Evolutionary conservation across 2,329 filamentous ascomycete genomes (phyloP).

Genomic region (Pseudocercospora musae): DNA sequence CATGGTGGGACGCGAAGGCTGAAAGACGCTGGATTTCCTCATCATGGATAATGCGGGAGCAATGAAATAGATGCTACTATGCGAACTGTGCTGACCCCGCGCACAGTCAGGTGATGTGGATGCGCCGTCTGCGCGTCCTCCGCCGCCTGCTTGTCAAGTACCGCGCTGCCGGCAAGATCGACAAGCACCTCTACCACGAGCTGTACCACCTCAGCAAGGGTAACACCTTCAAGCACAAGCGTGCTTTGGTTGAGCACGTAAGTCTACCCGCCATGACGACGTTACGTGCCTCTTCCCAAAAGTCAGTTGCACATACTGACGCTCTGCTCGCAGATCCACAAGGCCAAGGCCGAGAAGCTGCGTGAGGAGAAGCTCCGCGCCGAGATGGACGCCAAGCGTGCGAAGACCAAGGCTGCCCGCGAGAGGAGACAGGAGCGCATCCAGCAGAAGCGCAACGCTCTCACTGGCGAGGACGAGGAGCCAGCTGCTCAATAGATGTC

Average conservation of each 20-base stretch:
- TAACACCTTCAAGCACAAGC: slow-evolving; percentile 99
- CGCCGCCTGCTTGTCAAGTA: slow-evolving; percentile 99
- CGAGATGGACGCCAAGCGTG: slow-evolving; percentile 99
- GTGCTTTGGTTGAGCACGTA: slow-evolving; percentile 99
- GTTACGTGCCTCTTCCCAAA: slow-evolving; percentile 23
- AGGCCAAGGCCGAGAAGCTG: slow-evolving; percentile 98
- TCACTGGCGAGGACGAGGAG: slow-evolving; percentile 65
- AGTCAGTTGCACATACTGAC: slow-evolving; percentile 14
- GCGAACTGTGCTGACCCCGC: slow-evolving; percentile 32
- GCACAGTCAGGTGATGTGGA: slow-evolving; percentile 92
- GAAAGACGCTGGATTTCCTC: slow-evolving; percentile 7
- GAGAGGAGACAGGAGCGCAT: slow-evolving; percentile 96
- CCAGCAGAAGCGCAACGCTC: slow-evolving; percentile 82
- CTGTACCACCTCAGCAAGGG: slow-evolving; percentile 99
- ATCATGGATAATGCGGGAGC: slow-evolving; percentile 1
- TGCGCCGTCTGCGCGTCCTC: slow-evolving; percentile 99
- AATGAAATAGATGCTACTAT: slow-evolving; percentile 1
- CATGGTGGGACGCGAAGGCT: slow-evolving; percentile 4
- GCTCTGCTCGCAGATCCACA: slow-evolving; percentile 74
- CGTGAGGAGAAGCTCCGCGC: slow-evolving; percentile 96
- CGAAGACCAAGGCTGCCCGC: slow-evolving; percentile 99
- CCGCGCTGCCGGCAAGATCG: slow-evolving; percentile 99
- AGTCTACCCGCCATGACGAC: slow-evolving; percentile 51
- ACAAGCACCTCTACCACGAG: slow-evolving; percentile 99
- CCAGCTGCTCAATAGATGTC: slow-evolving; percentile 23